Base-by-base conservation (phyloP, 73 alveolate species). In the Symbiodinium natans region DNA sequence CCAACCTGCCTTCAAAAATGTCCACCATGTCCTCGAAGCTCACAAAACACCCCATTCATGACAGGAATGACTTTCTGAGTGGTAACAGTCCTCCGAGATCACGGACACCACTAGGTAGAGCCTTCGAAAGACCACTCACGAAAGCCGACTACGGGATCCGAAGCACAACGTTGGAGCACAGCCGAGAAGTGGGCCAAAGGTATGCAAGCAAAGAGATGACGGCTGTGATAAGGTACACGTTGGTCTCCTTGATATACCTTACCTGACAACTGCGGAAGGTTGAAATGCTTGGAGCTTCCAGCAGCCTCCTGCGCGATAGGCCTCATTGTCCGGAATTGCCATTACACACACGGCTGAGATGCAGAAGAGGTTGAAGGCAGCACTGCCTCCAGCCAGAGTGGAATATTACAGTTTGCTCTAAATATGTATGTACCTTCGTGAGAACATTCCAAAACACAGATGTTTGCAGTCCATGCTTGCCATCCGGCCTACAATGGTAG, bases 401-500 rank as follows among this genome's bases (percentile, higher is more conserved):
- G 31, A 21, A 29, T 15, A 21, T 11, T 54, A 59, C 98, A n/a
- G n/a, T n/a, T n/a, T n/a, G n/a, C n/a, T n/a, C n/a, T n/a, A n/a
- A n/a, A n/a, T n/a, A n/a, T n/a, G n/a, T n/a, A n/a, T n/a, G n/a
- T n/a, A n/a, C n/a, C n/a, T n/a, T n/a, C n/a, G n/a, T n/a, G n/a
- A n/a, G n/a, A n/a, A n/a, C n/a, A n/a, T n/a, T n/a, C n/a, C n/a
- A n/a, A n/a, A n/a, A n/a, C n/a, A n/a, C n/a, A n/a, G n/a, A n/a
- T n/a, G n/a, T n/a, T n/a, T n/a, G n/a, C n/a, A n/a, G n/a, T n/a
- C n/a, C n/a, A n/a, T n/a, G n/a, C n/a, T n/a, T n/a, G n/a, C n/a
- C n/a, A n/a, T n/a, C n/a, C 99, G 98, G 87, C 99, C 99, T 63
- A 99, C 99, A 40, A 99, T 99, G 74, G 99, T 93, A 25, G 99